Conservation (phyloP, 1,284 basidiomycete genomes). For the Trichosporon ovoides region DNA sequence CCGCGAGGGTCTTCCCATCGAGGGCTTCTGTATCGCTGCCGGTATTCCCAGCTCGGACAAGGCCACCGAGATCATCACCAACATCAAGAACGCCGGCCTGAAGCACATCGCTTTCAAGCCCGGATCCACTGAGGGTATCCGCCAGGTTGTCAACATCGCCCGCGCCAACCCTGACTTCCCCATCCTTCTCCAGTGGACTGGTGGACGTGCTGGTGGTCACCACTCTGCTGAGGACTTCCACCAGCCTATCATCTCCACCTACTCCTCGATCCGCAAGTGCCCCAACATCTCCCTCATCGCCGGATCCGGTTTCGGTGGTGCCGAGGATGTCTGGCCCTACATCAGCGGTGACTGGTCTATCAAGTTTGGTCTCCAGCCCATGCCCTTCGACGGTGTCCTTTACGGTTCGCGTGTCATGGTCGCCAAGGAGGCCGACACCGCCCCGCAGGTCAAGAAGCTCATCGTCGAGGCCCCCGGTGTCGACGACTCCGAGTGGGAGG, state of each 20-base stretch:
- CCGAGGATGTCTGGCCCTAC: conserved; percentile 96
- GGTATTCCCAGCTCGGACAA: conserved; percentile 91
- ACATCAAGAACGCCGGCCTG: conserved; percentile 71
- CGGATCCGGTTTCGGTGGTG: conserved; percentile 94
- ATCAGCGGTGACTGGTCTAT: conserved; percentile 93
- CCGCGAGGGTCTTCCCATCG: conserved; percentile 86
- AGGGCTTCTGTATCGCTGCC: conserved; percentile 97
- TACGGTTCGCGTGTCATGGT: conserved; percentile 97
- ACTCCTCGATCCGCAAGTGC: conserved; percentile 81
- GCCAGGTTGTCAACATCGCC: conserved; percentile 94
- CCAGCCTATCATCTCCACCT: conserved; percentile 87
- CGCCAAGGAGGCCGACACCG: conserved; percentile 95
- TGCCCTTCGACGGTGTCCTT: conserved; percentile 98
- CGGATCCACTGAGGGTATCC: conserved; percentile 92
- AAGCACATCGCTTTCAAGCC: conserved; percentile 97
- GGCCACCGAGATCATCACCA: conserved; percentile 83
- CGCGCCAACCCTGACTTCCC: conserved; percentile 91
- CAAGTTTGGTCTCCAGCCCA: conserved; percentile 80
- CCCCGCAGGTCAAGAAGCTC: conserved; percentile 88
- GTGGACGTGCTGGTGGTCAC: conserved; percentile 97
- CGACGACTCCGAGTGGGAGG: conserved; percentile 86
- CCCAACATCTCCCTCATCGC: conserved; percentile 84
- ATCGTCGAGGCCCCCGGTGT: conserved; percentile 94
- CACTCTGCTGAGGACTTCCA: conserved; percentile 99
- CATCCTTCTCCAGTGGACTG: conserved; percentile 98